Evolutionary conservation across 1,284 basidiomycete genomes (phyloP), one percentile per base, ranked within the genome.

Genomic region (Cryptococcus maquisensis): DNA sequence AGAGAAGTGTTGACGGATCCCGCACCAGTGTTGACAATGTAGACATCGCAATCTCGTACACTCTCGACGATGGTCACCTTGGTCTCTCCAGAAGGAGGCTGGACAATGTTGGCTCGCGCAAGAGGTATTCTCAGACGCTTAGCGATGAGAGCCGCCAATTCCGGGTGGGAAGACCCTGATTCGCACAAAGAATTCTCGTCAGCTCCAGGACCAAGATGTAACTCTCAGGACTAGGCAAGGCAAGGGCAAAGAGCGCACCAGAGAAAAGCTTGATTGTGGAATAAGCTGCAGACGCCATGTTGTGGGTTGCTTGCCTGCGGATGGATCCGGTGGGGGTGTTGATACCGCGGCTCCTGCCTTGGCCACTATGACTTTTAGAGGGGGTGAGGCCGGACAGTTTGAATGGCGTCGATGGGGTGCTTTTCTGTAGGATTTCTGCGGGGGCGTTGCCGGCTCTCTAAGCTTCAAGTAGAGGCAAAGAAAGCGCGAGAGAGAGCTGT

Each of bases 21-120:
- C 7, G 71, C 71, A 45, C 71, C 66, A 45, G 93, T 95, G 79
- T 95, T 97, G 82, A 98, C 86, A 76, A 98, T 98, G 81, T 98
- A 98, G 54, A 98, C 96, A 77, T 98, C 96, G 77, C 92, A 90
- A 78, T 98, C 95, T 56, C 95, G 88, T 35, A 98, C 96, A 53
- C 90, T 93, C 79, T 98, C 96, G 55, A 83, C 82, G 72, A 98
- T 93, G 59, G 88, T 88, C 56, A 98, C 88, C 69, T 86, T 86
- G 49, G 88, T 90, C 79, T 97, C 94, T 59, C 94, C 94, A 60
- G 94, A 88, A 16, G 89, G 89, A 70, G 90, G 95, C 72, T 86
- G 85, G 45, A 85, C 85, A 51, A 97, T 86, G 65, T 89, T 88
- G 16, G 90, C 89, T 63, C 86, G 86, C 53, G 87, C 87, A 55